phyloP scores from a whole-genome alignment of 495 filamentous ascomycete genomes.

The Friedmanniomyces endolithicus region DNA sequence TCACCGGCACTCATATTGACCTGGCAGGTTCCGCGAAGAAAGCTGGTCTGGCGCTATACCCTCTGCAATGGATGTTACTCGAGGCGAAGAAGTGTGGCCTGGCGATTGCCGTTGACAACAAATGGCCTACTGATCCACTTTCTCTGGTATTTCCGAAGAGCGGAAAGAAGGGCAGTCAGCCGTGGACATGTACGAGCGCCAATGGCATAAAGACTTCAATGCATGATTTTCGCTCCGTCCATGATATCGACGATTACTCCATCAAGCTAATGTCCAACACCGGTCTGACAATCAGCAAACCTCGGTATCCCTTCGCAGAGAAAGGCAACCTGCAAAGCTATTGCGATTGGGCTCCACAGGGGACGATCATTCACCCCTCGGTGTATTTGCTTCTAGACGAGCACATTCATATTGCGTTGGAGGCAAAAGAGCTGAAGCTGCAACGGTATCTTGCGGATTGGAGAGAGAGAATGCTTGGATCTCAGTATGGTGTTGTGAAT shows the following conservation, averaged over 20 bases:
- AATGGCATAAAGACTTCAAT: conserved; percentile 22
- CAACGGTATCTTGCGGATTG: conserved; percentile 13
- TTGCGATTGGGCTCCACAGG: conserved; percentile 23
- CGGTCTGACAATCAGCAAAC: conserved; percentile 4
- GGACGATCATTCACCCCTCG: conserved; percentile 29
- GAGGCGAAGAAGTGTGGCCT: conserved; percentile 24
- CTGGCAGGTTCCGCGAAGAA: conserved; percentile 18
- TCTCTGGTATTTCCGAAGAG: conserved; percentile 11
- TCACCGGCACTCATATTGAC: conserved; percentile 15
- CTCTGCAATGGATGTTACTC: conserved; percentile 31
- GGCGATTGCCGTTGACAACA: conserved; percentile 2
- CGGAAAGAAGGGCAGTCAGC: not conserved
- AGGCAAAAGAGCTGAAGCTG: conserved; percentile 20
- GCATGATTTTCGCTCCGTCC: conserved; percentile 23
- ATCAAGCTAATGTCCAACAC: conserved; percentile 4
- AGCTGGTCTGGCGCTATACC: conserved; percentile 29
- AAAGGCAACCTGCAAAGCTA: conserved; percentile 16
- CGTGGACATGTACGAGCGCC: conserved; percentile 6
- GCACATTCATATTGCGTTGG: conserved; percentile 13
- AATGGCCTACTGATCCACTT: conserved; percentile 13
- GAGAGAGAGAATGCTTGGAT: conserved; percentile 14
- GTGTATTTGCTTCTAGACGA: conserved; percentile 27
- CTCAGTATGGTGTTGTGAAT: conserved; percentile 2
- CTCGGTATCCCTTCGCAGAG: not conserved
- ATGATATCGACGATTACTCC: conserved; percentile 5